A percentile compares a stretch with the other conserved stretches of the same genome.
These are phyloP conservation scores for Corylus americana DNA, from an alignment of 306 rosid genomes.

Conservation along the genomic window DNA sequence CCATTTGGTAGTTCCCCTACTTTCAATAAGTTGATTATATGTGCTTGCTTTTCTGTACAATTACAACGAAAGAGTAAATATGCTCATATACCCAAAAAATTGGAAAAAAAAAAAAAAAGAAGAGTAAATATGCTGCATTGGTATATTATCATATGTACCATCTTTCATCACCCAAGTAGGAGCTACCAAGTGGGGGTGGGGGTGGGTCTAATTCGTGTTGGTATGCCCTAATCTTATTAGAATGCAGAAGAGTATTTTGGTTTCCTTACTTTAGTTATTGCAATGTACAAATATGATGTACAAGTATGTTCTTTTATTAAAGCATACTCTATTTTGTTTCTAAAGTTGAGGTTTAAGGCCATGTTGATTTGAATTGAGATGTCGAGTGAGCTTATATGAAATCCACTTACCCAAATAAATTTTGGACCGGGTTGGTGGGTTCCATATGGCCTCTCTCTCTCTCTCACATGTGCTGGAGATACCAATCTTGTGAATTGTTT, in stretches of 20 bases:
- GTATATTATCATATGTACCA: background rate
- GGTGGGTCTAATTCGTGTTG: background rate
- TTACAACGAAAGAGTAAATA: background rate
- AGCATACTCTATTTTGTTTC: background rate
- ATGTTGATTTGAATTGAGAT: no score
- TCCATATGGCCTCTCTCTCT: no score
- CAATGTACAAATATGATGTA: background rate
- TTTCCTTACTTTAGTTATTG: background rate
- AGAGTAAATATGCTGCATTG: background rate
- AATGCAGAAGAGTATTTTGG: background rate
- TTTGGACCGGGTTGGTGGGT: no score
- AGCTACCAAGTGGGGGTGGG: background rate
- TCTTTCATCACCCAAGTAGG: background rate
- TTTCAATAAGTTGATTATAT: constrained; percentile 5
- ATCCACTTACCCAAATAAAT: no score
- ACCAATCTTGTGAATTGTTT: no score
- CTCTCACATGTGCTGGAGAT: no score
- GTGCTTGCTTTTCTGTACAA: background rate
- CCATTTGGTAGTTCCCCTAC: background rate
- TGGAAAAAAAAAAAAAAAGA: background rate
- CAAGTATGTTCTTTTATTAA: background rate
- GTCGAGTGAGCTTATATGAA: no score
- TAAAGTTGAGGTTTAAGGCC: no score
- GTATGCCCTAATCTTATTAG: background rate
- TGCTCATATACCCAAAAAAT: background rate